Conservation (phyloP, 2,329 filamentous ascomycete species). For the Beauveria australis region DNA sequence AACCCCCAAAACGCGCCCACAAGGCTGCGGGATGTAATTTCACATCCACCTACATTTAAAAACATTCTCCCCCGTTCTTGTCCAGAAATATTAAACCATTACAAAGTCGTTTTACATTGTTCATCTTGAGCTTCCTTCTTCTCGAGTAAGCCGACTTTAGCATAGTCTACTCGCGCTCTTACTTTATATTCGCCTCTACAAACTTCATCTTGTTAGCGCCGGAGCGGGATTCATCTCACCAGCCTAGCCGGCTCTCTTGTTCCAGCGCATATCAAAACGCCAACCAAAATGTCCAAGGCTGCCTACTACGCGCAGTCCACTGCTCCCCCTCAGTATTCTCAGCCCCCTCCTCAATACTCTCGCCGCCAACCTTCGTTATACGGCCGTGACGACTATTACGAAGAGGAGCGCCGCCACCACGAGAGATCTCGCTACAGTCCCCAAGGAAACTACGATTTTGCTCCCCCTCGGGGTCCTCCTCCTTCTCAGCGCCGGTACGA, state of each 20-base stretch:
- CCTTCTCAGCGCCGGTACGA: slow-evolving; percentile 6
- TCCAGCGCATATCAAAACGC: background rate
- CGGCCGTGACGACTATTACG: slow-evolving; percentile 6
- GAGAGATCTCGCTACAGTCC: background rate
- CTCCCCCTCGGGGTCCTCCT: slow-evolving; percentile 8
- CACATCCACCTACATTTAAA: slow-evolving; percentile 8
- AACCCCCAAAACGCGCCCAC: background rate
- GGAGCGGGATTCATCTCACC: slow-evolving; percentile 5
- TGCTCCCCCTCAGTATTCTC: slow-evolving; percentile 9
- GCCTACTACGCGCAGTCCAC: slow-evolving; percentile 6
- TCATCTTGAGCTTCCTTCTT: background rate
- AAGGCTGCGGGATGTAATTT: slow-evolving; percentile 6
- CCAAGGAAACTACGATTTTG: slow-evolving; percentile 7
- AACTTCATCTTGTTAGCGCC: slow-evolving; percentile 2
- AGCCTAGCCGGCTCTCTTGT: background rate
- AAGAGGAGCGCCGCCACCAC: slow-evolving; percentile 8
- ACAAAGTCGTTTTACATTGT: background rate
- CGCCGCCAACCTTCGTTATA: background rate
- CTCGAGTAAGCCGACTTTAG: background rate
- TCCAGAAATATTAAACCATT: background rate
- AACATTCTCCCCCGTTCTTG: slow-evolving; percentile 1
- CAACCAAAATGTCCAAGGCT: slow-evolving; percentile 8
- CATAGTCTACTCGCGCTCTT: background rate
- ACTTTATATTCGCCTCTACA: background rate
- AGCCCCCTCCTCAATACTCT: slow-evolving; percentile 9